Evolutionary conservation across 495 filamentous ascomycete species (phyloP).

Genomic region (Staphylotrichum longicolle): DNA sequence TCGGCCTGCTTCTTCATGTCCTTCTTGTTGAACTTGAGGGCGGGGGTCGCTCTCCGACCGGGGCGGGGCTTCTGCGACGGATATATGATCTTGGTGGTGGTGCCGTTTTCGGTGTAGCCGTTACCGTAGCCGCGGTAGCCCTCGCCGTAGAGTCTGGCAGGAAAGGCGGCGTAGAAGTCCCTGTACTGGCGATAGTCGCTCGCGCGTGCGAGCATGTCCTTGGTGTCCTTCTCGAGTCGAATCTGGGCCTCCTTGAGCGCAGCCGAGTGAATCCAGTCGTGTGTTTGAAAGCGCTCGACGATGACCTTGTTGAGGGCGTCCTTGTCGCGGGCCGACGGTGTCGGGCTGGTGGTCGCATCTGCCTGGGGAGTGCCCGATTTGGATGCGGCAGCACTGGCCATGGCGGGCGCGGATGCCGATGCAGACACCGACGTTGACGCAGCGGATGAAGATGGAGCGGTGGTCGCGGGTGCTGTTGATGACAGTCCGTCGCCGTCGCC

Average conservation of each 20-base stretch:
- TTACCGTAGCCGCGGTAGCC: slow-evolving; percentile 93
- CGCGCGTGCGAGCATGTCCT: slow-evolving; percentile 39
- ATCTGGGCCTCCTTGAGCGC: slow-evolving; percentile 52
- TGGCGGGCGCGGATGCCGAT: slow-evolving; percentile 20
- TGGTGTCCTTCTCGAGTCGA: slow-evolving; percentile 40
- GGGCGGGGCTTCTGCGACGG: slow-evolving; percentile 67
- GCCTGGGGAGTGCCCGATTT: slow-evolving; percentile 33
- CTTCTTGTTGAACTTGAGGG: slow-evolving; percentile 68
- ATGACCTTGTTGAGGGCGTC: slow-evolving; percentile 55
- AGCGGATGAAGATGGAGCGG: slow-evolving; percentile 5
- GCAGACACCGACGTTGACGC: background rate
- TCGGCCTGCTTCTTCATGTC: slow-evolving; percentile 82
- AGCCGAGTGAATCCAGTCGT: slow-evolving; percentile 68
- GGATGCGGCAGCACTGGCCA: slow-evolving; percentile 33
- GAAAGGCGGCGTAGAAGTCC: slow-evolving; percentile 45
- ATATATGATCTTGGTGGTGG: slow-evolving; percentile 62
- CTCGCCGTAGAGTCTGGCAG: slow-evolving; percentile 58
- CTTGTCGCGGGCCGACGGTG: slow-evolving; percentile 43
- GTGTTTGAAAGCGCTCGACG: slow-evolving; percentile 73
- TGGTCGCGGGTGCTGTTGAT: slow-evolving; percentile 16
- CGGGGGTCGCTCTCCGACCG: slow-evolving; percentile 68
- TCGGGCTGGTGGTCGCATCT: slow-evolving; percentile 26
- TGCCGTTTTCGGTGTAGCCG: slow-evolving; percentile 64
- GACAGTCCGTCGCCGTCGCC: slow-evolving; percentile 17
- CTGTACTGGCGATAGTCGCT: slow-evolving; percentile 56